Conservation (phyloP, 352 stramenopile genomes). For the Globisporangium ultimum region DNA sequence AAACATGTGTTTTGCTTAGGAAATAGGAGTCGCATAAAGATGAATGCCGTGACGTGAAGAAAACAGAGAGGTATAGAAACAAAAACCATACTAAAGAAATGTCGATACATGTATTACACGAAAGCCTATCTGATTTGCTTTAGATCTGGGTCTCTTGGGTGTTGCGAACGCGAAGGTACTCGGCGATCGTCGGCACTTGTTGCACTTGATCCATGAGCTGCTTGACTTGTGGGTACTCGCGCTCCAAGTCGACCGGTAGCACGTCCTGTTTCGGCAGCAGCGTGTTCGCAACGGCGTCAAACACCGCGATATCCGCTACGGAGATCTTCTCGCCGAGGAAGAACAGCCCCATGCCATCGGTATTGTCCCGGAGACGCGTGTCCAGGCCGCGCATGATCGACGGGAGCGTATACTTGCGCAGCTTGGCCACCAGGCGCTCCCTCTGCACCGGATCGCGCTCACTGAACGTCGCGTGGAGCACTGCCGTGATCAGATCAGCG, state of each 20-base stretch:
- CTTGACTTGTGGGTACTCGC: constrained; percentile 24
- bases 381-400: constrained; percentile 22
- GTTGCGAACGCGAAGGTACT: constrained; percentile 8
- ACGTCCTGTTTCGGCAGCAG: constrained; percentile 22
- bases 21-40: constrained; percentile 5
- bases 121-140: not conserved
- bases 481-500: constrained; percentile 20
- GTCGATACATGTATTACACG: too few relatives aligned
- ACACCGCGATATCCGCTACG: constrained; percentile 34
- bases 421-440: constrained; percentile 11
- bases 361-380: constrained; percentile 10
- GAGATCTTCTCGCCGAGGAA: constrained; percentile 31
- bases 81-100: constrained; percentile 1
- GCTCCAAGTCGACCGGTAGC: constrained; percentile 27
- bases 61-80: not conserved
- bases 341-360: constrained; percentile 16
- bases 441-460: constrained; percentile 24
- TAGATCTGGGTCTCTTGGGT: constrained; percentile 8
- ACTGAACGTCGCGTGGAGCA: constrained; percentile 23
- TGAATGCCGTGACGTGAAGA: not conserved
- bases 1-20: not conserved
- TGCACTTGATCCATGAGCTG: constrained; percentile 4
- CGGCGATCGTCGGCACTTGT: constrained; percentile 12
- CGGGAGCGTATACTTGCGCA: constrained; percentile 23
- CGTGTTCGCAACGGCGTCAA: constrained; percentile 33